Conservation (phyloP, 768 basidiomycete genomes). For the Phaffia tasmanica region DNA sequence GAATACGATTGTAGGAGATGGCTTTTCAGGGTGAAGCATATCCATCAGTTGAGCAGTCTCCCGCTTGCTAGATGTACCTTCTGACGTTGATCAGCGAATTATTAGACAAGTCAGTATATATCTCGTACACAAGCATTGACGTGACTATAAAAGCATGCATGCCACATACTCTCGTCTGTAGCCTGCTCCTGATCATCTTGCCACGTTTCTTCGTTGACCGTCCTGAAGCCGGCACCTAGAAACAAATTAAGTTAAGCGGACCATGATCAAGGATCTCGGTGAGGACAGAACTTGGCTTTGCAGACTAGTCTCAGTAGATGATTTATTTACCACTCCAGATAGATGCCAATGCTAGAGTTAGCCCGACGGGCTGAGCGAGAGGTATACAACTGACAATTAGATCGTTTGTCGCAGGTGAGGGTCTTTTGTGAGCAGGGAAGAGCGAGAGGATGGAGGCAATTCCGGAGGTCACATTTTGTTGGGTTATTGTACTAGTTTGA, state of each 20-base stretch:
- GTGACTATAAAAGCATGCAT: not conserved
- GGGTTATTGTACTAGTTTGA: slow-evolving; percentile 8
- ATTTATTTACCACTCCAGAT: slow-evolving; percentile 36
- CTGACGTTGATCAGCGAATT: too few relatives aligned
- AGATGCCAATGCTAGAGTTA: slow-evolving; percentile 70
- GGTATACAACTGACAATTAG: slow-evolving; percentile 65
- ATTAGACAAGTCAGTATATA: not conserved
- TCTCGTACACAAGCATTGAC: not conserved
- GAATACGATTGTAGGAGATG: slow-evolving; percentile 63
- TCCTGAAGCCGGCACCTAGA: slow-evolving; percentile 33
- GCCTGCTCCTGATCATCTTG: slow-evolving; percentile 4
- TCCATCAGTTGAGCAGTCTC: slow-evolving; percentile 28
- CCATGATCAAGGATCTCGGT: slow-evolving; percentile 28
- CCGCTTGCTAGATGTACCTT: slow-evolving; percentile 25
- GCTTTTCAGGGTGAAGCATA: slow-evolving; percentile 18
- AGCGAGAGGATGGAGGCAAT: slow-evolving; percentile 66
- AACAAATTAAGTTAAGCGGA: not conserved
- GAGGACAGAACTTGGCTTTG: slow-evolving; percentile 46
- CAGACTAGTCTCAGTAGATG: slow-evolving; percentile 52
- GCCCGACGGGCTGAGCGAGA: slow-evolving; percentile 63
- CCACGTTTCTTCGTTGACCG: slow-evolving; percentile 26
- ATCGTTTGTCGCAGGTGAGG: slow-evolving; percentile 53
- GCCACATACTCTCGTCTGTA: slow-evolving; percentile 8
- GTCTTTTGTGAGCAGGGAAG: slow-evolving; percentile 58
- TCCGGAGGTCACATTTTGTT: slow-evolving; percentile 67